Evolutionary conservation across 1,284 basidiomycete species (phyloP).

Genomic region (Mycena sp.): DNA sequence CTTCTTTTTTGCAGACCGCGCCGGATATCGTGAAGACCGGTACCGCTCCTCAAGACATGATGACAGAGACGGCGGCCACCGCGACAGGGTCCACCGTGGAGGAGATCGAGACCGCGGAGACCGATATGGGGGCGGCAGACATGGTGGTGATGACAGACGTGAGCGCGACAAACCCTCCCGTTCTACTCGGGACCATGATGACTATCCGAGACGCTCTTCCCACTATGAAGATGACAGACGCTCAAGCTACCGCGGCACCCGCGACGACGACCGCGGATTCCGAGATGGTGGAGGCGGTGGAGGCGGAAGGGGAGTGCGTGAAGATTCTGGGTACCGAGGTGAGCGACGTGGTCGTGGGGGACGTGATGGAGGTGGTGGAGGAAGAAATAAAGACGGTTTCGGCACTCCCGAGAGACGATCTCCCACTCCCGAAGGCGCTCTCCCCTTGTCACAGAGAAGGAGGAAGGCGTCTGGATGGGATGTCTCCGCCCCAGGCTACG

Average conservation of each 20-base stretch:
- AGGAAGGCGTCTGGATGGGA: slow-evolving; percentile 95
- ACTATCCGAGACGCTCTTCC: slow-evolving; percentile 48
- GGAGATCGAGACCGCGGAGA: slow-evolving; percentile 49
- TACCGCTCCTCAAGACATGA: slow-evolving; percentile 66
- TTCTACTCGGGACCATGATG: slow-evolving; percentile 51
- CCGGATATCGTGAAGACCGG: slow-evolving; percentile 60
- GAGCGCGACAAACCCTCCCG: slow-evolving; percentile 57
- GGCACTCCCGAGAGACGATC: slow-evolving; percentile 83
- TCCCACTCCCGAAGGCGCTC: slow-evolving; percentile 89
- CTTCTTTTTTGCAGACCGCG: slow-evolving; percentile 60
- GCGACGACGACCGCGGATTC: slow-evolving; percentile 54
- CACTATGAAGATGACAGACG: slow-evolving; percentile 57
- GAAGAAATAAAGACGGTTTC: slow-evolving; percentile 57
- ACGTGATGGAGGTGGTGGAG: slow-evolving; percentile 49
- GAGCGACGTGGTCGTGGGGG: slow-evolving; percentile 57
- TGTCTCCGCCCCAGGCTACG: slow-evolving; percentile 94
- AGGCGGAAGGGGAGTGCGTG: slow-evolving; percentile 48
- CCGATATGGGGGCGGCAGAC: slow-evolving; percentile 40
- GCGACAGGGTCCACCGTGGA: slow-evolving; percentile 55
- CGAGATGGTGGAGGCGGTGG: slow-evolving; percentile 42
- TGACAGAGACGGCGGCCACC: slow-evolving; percentile 56
- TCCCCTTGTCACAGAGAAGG: slow-evolving; percentile 86
- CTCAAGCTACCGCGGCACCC: slow-evolving; percentile 55
- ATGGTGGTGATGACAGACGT: slow-evolving; percentile 37
- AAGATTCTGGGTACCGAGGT: slow-evolving; percentile 48